Evolutionary conservation across 2,329 filamentous ascomycete species (phyloP), one percentile per base, ranked within the genome.

Genomic region (Lasiodiplodia gonubiensis): DNA sequence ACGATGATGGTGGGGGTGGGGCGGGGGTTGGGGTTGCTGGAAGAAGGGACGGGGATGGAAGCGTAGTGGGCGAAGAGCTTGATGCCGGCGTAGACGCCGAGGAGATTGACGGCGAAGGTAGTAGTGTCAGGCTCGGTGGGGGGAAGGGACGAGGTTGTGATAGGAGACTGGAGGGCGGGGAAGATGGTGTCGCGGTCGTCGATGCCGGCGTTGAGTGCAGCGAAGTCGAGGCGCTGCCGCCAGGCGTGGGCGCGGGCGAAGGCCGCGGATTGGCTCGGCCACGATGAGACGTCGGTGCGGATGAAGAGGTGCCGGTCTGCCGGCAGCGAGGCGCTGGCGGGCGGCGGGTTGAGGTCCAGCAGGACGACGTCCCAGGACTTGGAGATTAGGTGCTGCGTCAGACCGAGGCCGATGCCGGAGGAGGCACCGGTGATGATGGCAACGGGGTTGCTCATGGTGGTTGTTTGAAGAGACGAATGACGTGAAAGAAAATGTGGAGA

Each of bases 401-500:
- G 72, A 12, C 77, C 79, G 21, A 82, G 78, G 52, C 81, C 81
- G 51, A 83, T 82, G 67, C 82, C 82, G 64, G 79, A 81, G 54
- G 76, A 79, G 23, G 77, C 81, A 23, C 81, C 82, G 21, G 81
- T 84, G 23, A 83, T 74, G n/a, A 84, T 76, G 7, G 80, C 81
- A 39, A 81, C 78, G 8, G 78, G 78, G 67, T 77, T 75, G 21
- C 74, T 73, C 78, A 80, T 80, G 65, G 33, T 67, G 49, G 49
- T 51, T 25, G 42, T 49, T n/a, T n/a, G 27, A 12, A 8, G 18
- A 3, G 42, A 18, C 8, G 12, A 52, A 18, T 46, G 42, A 46
- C 42, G 42, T 11, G 42, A 46, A 11, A 21, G 42, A 21, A 46
- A 46, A 46, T 8, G 42, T 21, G 42, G 42, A n/a, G 42, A 46